phyloP scores from a whole-genome alignment of 805 yeast genomes.

The Kodamaea lidongshanica region DNA sequence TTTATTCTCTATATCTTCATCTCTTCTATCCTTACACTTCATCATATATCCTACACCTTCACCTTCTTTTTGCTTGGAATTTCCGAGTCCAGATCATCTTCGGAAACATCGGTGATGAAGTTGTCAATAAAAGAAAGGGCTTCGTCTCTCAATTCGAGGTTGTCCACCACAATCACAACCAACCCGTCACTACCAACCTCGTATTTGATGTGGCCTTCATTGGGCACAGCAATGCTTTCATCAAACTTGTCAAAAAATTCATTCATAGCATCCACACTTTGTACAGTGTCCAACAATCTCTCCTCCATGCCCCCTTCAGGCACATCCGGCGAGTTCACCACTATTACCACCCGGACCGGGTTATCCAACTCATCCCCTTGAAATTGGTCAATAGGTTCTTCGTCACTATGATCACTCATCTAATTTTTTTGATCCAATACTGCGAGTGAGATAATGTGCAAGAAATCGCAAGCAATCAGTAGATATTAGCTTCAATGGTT shows the following conservation, averaged over 20 bases:
- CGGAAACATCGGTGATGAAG: slow-evolving; percentile 15
- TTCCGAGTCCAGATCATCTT: slow-evolving; percentile 6
- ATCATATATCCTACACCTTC: slow-evolving; percentile 2
- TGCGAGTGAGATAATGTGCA: too few relatives aligned
- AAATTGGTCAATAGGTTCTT: slow-evolving; percentile 8
- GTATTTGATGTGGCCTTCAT: slow-evolving; percentile 49
- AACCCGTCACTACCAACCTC: slow-evolving; percentile 59
- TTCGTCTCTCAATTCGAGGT: slow-evolving; percentile 27
- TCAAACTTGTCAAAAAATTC: slow-evolving; percentile 49
- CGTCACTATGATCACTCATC: slow-evolving; percentile 5
- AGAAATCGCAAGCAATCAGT: too few relatives aligned
- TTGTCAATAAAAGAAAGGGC: slow-evolving; percentile 41
- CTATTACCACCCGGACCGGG: slow-evolving; percentile 41
- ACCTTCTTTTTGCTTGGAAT: slow-evolving; percentile 5
- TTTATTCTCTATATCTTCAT: too few relatives aligned
- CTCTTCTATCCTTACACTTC: too few relatives aligned
- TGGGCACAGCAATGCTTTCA: slow-evolving; percentile 46
- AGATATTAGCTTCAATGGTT: too few relatives aligned
- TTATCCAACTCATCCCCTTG: slow-evolving; percentile 35
- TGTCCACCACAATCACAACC: slow-evolving; percentile 49
- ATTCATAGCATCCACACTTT: slow-evolving; percentile 44
- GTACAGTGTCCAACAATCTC: slow-evolving; percentile 38
- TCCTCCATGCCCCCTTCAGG: slow-evolving; percentile 46
- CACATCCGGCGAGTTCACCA: slow-evolving; percentile 30
- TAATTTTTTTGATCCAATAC: neutral